phyloP scores from a whole-genome alignment of 2,329 filamentous ascomycete genomes.

The Hypoxylon sp. region DNA sequence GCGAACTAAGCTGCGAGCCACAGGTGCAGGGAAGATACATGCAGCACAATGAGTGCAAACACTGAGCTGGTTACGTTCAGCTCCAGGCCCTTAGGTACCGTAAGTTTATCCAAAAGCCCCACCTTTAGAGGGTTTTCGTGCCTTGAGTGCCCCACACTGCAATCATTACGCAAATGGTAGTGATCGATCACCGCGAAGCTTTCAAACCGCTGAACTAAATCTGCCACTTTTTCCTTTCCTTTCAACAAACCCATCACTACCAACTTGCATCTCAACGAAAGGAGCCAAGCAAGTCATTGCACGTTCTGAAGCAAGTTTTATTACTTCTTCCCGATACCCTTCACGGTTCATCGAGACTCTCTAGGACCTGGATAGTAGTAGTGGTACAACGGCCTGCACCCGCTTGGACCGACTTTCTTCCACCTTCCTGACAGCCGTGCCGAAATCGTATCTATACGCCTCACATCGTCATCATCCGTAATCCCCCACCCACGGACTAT shows the following conservation, averaged over 20 bases:
- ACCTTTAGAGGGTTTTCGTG: slow-evolving; percentile 5
- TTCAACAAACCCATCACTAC: slow-evolving; percentile 30
- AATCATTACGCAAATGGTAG: slow-evolving; percentile 41
- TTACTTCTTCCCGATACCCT: slow-evolving; percentile 9
- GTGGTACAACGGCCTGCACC: slow-evolving; percentile 51
- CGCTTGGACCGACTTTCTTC: slow-evolving; percentile 44
- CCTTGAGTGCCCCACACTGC: slow-evolving; percentile 28
- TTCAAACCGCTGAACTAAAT: slow-evolving; percentile 35
- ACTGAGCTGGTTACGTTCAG: slow-evolving; percentile 4
- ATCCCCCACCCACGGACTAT: slow-evolving; percentile 32
- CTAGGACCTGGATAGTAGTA: slow-evolving; percentile 36
- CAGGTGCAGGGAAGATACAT: neutral
- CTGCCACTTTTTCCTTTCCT: slow-evolving; percentile 29
- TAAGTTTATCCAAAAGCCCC: slow-evolving; percentile 1
- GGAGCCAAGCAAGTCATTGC: slow-evolving; percentile 16
- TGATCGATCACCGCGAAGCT: slow-evolving; percentile 39
- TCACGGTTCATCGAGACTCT: slow-evolving; percentile 15
- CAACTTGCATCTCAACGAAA: slow-evolving; percentile 29
- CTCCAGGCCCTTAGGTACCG: slow-evolving; percentile 3
- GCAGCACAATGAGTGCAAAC: too few species aligned
- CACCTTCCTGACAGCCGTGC: slow-evolving; percentile 42
- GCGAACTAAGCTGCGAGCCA: neutral
- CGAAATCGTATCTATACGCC: slow-evolving; percentile 38
- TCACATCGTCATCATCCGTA: slow-evolving; percentile 35
- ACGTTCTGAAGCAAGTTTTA: slow-evolving; percentile 11